Evolutionary conservation across 306 rosid genomes (phyloP), one percentile per base, ranked within the genome.

Genomic region (Psophocarpus tetragonolobus): DNA sequence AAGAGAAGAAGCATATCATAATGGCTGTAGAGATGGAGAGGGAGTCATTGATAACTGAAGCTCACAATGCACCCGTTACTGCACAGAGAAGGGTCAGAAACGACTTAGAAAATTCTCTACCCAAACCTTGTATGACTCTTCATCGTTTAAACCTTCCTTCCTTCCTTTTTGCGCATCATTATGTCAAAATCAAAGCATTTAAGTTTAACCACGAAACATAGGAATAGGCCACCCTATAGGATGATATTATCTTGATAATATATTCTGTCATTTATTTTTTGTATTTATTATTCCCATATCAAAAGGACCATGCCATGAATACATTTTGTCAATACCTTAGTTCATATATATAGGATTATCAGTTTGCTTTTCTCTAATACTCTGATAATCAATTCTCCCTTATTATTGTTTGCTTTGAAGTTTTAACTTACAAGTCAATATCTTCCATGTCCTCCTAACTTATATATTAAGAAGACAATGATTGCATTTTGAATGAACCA

Each of bases 71-170:
- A 32, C 97, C 92, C 0, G 82, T 88, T 54, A 88, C 97, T 77
- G 1, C 57, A 8, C 85, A 92, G 41, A 86, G 97, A 74, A 90
- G 60, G 83, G 85, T 94, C 69, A 85, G 95, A 60, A 77, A 26
- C 33, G 97, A 92, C 86, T 85, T 94, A 86, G 97, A 92, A 75
- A 60, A 78, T 78, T 54, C 86, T 36, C 78, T 94, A 41, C 92
- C 95, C 4, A 94, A 94, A 77, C 97, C 97, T 70, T 90, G 97
- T 90, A 38, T n/a, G 23, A 77, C 72, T 81, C 60, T 56, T 29
- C 32, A 6, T 4, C 36, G 15, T 53, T 53, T 3, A 10, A 23
- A 23, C 23, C n/a, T 17, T 68, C 45, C n/a, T n/a, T n/a, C n/a
- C n/a, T n/a, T n/a, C n/a, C n/a, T n/a, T n/a, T 45, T 69, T 44